Percentiles rank a stretch among this genome's conserved stretches.
phyloP scores from a whole-genome alignment of 192 early-diverging fungal species.

The Spinellus fusiger region DNA sequence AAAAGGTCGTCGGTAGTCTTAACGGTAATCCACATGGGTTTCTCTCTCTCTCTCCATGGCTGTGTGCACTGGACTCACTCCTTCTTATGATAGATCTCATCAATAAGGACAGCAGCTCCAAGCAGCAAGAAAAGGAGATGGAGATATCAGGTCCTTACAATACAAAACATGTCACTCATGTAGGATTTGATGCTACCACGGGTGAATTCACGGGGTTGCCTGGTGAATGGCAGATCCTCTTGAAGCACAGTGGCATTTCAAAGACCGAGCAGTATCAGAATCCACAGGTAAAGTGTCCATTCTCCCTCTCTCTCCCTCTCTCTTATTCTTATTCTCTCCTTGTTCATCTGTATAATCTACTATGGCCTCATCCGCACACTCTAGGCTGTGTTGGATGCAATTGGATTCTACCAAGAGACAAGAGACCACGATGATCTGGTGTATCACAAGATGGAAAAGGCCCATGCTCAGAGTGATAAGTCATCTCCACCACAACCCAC shows the following conservation, averaged over 20 bases:
- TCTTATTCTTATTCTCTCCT: not conserved
- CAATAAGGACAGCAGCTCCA: slow-evolving; percentile 4
- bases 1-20: slow-evolving; percentile 43
- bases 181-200: slow-evolving; percentile 94
- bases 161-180: slow-evolving; percentile 95
- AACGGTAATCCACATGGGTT: slow-evolving; percentile 23
- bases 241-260: slow-evolving; percentile 91
- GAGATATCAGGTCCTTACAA: slow-evolving; percentile 95
- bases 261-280: slow-evolving; percentile 90
- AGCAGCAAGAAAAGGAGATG: slow-evolving; percentile 57
- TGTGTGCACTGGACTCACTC: slow-evolving; percentile 2
- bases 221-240: slow-evolving; percentile 86
- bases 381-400: slow-evolving; percentile 73
- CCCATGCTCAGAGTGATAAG: slow-evolving; percentile 14
- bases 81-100: slow-evolving; percentile 12
- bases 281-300: slow-evolving; percentile 63
- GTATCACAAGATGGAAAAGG: slow-evolving; percentile 33
- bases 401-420: slow-evolving; percentile 77
- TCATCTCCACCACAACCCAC: not conserved
- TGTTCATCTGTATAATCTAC: not conserved
- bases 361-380: not conserved
- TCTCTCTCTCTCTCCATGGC: not conserved
- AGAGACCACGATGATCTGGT: slow-evolving; percentile 29
- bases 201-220: slow-evolving; percentile 95
- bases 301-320: too few species aligned